phyloP scores from a whole-genome alignment of 106 monocot species.

The Vanilla planifolia region DNA sequence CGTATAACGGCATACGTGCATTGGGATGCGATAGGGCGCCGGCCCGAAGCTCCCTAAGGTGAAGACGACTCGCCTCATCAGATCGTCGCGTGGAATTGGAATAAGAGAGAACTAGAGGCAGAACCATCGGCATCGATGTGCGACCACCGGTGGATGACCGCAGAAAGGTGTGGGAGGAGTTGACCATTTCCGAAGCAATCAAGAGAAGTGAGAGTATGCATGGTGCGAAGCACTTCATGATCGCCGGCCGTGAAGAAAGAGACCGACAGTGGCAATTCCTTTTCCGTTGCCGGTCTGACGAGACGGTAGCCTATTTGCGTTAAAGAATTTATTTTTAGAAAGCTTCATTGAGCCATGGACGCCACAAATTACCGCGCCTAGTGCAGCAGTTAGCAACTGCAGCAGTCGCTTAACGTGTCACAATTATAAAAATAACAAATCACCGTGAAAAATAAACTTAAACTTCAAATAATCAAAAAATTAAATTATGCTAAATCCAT shows the following conservation, averaged over 20 bases:
- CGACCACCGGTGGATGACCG: background rate
- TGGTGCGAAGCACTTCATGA: background rate
- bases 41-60: background rate
- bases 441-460: too few relatives aligned
- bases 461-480: too few relatives aligned
- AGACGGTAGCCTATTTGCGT: background rate
- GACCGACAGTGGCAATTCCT: background rate
- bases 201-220: background rate
- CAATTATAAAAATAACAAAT: too few relatives aligned
- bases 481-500: too few relatives aligned
- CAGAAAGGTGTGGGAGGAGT: background rate
- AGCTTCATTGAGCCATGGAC: too few relatives aligned
- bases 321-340: too few relatives aligned
- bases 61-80: background rate
- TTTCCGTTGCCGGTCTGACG: background rate
- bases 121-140: background rate
- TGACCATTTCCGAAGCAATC: background rate
- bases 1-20: constrained; percentile 59
- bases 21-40: background rate
- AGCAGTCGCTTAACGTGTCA: too few relatives aligned
- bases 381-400: too few relatives aligned
- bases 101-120: background rate
- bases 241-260: background rate
- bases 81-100: background rate
- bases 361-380: too few relatives aligned